These are phyloP conservation scores for Angophora floribunda DNA, from an alignment of 345 rosid genomes.

Conservation along the genomic window DNA sequence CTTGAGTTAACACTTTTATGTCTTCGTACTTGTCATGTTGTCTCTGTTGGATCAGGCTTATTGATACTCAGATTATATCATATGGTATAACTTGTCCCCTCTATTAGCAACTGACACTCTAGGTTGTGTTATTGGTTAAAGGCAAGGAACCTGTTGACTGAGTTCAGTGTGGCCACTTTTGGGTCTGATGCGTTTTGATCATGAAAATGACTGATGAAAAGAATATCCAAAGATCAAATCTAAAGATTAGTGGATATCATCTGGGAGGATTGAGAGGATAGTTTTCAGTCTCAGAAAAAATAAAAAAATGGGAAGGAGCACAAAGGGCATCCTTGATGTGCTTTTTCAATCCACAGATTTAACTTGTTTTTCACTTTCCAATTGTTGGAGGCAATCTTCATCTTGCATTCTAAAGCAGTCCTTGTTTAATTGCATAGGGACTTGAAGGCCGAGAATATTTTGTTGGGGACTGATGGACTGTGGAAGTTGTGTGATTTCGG, in stretches of 20 bases:
- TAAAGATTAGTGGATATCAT: background rate
- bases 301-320: background rate
- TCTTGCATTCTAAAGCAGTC: background rate
- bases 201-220: background rate
- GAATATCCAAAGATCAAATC: background rate
- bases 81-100: background rate
- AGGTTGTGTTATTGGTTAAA: background rate
- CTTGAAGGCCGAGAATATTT: conserved; percentile 94
- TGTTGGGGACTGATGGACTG: conserved; percentile 61
- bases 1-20: background rate
- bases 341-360: background rate
- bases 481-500: conserved; percentile 99
- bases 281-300: background rate
- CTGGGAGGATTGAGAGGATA: background rate
- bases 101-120: background rate
- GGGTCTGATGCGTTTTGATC: background rate
- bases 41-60: background rate
- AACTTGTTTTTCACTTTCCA: background rate
- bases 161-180: background rate
- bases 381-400: background rate
- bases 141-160: background rate
- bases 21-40: background rate
- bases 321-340: background rate
- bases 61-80: background rate
- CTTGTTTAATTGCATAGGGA: conserved; percentile 36